Conservation (phyloP, 1,139 yeast species). For the Ogataea hybrid region DNA sequence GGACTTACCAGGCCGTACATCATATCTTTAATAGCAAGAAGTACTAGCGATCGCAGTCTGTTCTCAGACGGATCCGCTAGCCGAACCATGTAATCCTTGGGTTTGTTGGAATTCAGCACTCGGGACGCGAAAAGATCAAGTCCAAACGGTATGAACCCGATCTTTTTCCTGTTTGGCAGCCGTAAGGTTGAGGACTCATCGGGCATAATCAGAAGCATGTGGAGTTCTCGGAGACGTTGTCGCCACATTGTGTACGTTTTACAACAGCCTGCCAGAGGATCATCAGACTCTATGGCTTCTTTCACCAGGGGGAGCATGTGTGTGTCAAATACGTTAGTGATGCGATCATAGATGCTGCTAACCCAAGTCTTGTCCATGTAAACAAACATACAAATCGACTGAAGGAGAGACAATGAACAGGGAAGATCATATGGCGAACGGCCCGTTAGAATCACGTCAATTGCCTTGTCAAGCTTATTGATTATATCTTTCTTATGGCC, state of each 20-base stretch:
- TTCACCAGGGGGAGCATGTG: slow-evolving; percentile 4
- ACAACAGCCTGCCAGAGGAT: slow-evolving; percentile 6
- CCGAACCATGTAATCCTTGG: slow-evolving; percentile 2
- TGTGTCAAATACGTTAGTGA: slow-evolving; percentile 7
- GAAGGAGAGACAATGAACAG: slow-evolving; percentile 9
- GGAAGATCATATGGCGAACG: slow-evolving; percentile 7
- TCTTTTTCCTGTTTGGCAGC: neutral
- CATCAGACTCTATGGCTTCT: slow-evolving; percentile 1
- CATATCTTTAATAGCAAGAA: slow-evolving; percentile 9
- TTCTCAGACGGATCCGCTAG: slow-evolving; percentile 12
- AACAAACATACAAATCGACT: slow-evolving; percentile 7
- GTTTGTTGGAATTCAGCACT: slow-evolving; percentile 8
- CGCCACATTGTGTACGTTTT: slow-evolving; percentile 11
- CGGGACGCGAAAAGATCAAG: slow-evolving; percentile 8
- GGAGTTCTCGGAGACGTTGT: slow-evolving; percentile 1
- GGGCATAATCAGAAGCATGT: slow-evolving; percentile 9
- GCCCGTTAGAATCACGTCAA: slow-evolving; percentile 14
- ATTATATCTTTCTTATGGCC: neutral
- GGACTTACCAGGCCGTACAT: neutral
- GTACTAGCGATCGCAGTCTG: slow-evolving; percentile 3
- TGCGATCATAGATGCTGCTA: slow-evolving; percentile 6
- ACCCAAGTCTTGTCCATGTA: slow-evolving; percentile 13
- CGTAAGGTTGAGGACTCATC: slow-evolving; percentile 18
- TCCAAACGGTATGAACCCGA: slow-evolving; percentile 11
- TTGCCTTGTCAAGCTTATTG: slow-evolving; percentile 7